Evolutionary conservation across 257 asterid genomes (phyloP).

Genomic region (Solanum peruvianum): DNA sequence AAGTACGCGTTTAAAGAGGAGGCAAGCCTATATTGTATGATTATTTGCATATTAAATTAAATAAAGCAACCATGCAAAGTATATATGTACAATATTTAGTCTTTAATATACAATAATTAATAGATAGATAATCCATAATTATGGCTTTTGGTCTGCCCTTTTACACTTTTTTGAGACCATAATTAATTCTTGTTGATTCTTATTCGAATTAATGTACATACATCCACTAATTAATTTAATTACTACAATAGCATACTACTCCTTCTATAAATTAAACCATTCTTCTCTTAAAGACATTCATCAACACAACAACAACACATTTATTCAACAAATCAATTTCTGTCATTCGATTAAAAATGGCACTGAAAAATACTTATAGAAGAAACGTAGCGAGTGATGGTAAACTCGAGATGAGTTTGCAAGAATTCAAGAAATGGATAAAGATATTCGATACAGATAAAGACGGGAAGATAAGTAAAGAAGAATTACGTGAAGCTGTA

Average conservation of each 20-base stretch:
- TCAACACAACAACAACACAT: background rate
- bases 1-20: no score
- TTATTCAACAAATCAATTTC: background rate
- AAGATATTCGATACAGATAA: constrained; percentile 12
- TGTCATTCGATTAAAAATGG: constrained; percentile 1
- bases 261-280: background rate
- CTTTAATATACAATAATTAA: no score
- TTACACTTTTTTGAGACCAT: background rate
- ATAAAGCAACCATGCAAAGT: background rate
- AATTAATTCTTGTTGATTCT: background rate
- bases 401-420: constrained; percentile 12
- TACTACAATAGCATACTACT: background rate
- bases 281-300: background rate
- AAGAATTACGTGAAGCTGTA: constrained; percentile 25
- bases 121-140: background rate
- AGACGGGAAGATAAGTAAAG: constrained; percentile 21
- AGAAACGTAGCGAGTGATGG: background rate
- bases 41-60: background rate
- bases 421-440: constrained; percentile 38
- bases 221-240: background rate
- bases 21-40: background rate
- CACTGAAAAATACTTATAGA: background rate
- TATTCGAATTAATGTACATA: background rate
- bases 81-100: background rate
- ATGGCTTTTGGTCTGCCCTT: background rate